Conservation (phyloP, 169 alveolate genomes). For the Plasmodium malariae region DNA sequence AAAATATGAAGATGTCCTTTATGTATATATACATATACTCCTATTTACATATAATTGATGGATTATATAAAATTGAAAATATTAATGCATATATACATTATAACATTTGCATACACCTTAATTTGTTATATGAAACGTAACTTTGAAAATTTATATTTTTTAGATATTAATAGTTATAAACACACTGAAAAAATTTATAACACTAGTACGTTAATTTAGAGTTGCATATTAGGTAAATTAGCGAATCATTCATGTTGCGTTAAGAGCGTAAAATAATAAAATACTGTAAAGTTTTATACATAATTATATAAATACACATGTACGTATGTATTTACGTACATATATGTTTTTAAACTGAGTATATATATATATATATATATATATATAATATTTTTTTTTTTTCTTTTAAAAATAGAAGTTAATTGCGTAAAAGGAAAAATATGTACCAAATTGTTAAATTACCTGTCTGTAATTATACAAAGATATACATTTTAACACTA, state of each 20-base stretch:
- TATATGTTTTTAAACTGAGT: background rate
- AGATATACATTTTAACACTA: background rate
- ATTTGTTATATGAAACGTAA: background rate
- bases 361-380: too few species aligned
- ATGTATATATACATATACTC: constrained; percentile 31
- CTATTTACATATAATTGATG: background rate
- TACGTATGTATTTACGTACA: background rate
- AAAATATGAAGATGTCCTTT: constrained; percentile 20
- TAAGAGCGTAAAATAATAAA: background rate
- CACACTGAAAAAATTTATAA: background rate
- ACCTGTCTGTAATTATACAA: background rate
- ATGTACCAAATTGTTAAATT: background rate
- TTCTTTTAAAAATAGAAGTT: background rate
- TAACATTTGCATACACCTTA: constrained; percentile 2
- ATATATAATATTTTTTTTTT: too few species aligned
- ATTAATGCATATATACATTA: background rate
- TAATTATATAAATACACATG: background rate
- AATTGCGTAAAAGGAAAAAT: background rate
- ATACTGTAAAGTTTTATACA: background rate
- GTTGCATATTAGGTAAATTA: background rate
- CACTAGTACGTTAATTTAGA: constrained; percentile 5
- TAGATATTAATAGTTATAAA: background rate
- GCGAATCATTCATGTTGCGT: background rate
- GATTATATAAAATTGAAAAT: background rate
- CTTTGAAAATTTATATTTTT: background rate